Evolutionary conservation across 148 eudicot species (phyloP), one percentile per base, ranked within the genome.

Genomic region (Vaccinium corymbosum): DNA sequence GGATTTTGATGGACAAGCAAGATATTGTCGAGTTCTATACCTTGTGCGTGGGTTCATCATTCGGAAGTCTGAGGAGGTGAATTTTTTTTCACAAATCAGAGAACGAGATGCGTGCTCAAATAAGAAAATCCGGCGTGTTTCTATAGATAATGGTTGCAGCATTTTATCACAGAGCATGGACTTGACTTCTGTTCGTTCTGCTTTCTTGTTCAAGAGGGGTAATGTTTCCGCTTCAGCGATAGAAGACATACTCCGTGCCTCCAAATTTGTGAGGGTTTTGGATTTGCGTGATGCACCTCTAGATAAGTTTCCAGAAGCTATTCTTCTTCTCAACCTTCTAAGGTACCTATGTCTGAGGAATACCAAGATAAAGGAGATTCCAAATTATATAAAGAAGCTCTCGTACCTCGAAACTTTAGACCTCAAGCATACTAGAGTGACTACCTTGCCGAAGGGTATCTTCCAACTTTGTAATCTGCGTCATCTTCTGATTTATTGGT

Each of bases 331-430:
- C 53, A 57, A 46, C 52, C 88, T 56, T 25, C 61, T 89, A 46
- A 86, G 78, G 75, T 87, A 89, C 81, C 29, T 89, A 12, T 82
- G 89, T 79, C 81, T 89, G 57, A 87, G 88, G 51, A 55, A 49
- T 64, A 89, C 88, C 0, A 52, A 59, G 25, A 62, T 89, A 27
- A 52, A 57, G 8, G 62, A 27, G 35, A 76, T 89, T 70, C 91
- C 89, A 49, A 86, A 84, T 52, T 74, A 86, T 12, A 87, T 89
- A 27, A 73, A 76, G 55, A 86, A 86, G 79, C 88, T 89, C 51
- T 38, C 7, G 12, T 38, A 76, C 56, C 85, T 89, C 2, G 86
- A 87, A 84, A 87, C 89, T 16, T 83, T 89, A 78, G 89, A 89
- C 49, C 87, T 89, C 20, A 86, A 86, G 73, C 80, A 78, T 9